Percentiles rank a stretch among this genome's conserved stretches.
phyloP scores from a whole-genome alignment of 306 rosid species.

The Rosa multiflora region DNA sequence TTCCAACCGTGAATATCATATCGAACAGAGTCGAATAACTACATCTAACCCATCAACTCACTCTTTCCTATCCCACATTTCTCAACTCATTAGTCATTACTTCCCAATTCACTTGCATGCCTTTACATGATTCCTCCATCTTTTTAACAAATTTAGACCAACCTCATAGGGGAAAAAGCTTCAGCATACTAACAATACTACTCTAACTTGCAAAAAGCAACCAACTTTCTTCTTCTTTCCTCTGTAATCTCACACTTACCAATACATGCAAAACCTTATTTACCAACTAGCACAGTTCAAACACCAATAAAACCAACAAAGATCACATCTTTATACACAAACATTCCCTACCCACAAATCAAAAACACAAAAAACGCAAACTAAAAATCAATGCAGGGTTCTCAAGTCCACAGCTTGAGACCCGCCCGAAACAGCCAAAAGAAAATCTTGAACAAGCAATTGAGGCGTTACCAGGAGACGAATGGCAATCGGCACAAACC shows the following conservation, averaged over 20 bases:
- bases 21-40: neutral
- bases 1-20: neutral
- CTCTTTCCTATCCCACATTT: constrained; percentile 1
- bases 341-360: neutral
- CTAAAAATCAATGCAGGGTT: neutral
- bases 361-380: neutral
- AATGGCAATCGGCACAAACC: neutral
- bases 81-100: neutral
- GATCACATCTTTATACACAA: neutral
- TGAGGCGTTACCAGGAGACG: neutral
- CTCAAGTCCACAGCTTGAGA: neutral
- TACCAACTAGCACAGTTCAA: neutral
- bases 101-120: neutral
- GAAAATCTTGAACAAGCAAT: neutral
- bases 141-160: neutral
- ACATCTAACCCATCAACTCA: neutral
- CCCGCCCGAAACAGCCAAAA: neutral
- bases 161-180: neutral
- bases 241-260: neutral
- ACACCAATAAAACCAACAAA: neutral
- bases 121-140: constrained; percentile 1
- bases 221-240: neutral
- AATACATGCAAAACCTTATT: neutral
- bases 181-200: neutral
- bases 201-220: neutral